Conservation (phyloP, 2,329 filamentous ascomycete genomes). For the Microdochium paspali region DNA sequence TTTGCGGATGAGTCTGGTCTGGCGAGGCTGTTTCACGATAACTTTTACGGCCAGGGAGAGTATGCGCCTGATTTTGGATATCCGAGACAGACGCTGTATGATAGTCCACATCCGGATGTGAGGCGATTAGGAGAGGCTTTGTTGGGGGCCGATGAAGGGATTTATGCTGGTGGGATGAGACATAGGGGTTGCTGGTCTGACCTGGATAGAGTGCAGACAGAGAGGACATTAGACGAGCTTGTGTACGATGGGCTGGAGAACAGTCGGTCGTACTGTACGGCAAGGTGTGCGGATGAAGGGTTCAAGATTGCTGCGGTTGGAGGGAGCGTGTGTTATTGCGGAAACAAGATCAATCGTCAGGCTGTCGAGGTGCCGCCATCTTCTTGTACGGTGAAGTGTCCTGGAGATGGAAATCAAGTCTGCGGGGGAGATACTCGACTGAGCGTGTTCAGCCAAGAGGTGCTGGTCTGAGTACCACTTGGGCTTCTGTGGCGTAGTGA, state of each 20-base stretch:
- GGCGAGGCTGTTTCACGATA: conserved; percentile 6
- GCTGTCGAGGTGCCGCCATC: not conserved
- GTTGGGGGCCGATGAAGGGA: not conserved
- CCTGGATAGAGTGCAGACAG: not conserved
- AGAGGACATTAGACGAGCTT: not conserved
- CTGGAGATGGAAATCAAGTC: not conserved
- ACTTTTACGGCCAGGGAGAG: conserved; percentile 3
- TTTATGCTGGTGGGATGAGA: not conserved
- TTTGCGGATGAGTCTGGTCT: conserved; percentile 3
- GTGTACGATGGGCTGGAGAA: not conserved
- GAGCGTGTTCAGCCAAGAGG: not conserved
- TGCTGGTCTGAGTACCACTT: not conserved
- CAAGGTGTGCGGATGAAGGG: not conserved
- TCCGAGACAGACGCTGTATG: conserved; percentile 2
- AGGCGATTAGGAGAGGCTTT: not conserved
- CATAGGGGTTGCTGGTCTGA: not conserved
- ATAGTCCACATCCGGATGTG: conserved; percentile 5
- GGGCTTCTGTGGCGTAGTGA: too few relatives aligned
- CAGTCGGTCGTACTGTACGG: not conserved
- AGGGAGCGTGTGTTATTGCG: not conserved
- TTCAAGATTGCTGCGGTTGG: not conserved
- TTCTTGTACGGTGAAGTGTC: not conserved
- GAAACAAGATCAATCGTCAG: not conserved
- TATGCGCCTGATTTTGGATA: conserved; percentile 4
- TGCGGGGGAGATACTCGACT: not conserved